Percentiles rank a stretch among this genome's conserved stretches.
Conservation (phyloP, 331 rosid genomes). For the Quercus lobata region DNA sequence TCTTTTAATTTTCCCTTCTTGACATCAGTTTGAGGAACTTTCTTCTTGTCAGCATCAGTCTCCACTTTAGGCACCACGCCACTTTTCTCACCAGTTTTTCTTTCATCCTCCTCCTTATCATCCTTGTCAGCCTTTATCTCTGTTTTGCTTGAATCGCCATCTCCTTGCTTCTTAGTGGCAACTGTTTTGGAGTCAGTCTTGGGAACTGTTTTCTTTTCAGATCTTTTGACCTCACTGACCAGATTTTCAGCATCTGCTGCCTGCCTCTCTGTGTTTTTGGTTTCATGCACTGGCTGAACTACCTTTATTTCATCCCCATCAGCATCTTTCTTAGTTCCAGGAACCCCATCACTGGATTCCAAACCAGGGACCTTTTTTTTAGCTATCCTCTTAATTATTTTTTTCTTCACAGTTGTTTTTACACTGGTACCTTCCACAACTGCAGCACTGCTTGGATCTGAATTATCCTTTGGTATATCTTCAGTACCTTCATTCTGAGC, state of each 20-base stretch:
- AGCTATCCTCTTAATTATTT: constrained; percentile 83
- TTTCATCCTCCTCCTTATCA: constrained; percentile 51
- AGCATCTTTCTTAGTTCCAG: constrained; percentile 34
- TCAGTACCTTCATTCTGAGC: constrained; percentile 26
- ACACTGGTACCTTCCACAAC: constrained; percentile 30
- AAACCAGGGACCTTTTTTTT: constrained; percentile 61
- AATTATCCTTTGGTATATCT: constrained; percentile 28
- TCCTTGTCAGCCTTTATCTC: constrained; percentile 41
- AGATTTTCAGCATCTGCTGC: constrained; percentile 33
- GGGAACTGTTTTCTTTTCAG: constrained; percentile 31
- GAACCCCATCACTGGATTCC: constrained; percentile 33
- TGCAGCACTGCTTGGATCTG: constrained; percentile 31
- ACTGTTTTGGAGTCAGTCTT: constrained; percentile 48
- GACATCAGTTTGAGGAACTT: constrained; percentile 45
- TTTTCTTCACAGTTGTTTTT: constrained; percentile 68
- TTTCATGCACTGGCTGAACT: constrained; percentile 26
- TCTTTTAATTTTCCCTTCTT: constrained; percentile 52
- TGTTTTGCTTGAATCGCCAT: constrained; percentile 28
- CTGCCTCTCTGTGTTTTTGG: constrained; percentile 34
- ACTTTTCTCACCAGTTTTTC: constrained; percentile 39
- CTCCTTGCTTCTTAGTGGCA: constrained; percentile 30
- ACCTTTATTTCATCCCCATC: constrained; percentile 30
- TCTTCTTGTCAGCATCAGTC: constrained; percentile 40
- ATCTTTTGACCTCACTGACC: constrained; percentile 28
- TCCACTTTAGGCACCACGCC: constrained; percentile 26